A percentile compares a stretch with the other conserved stretches of the same genome.
Evolutionary conservation across 2,329 filamentous ascomycete species (phyloP).

Genomic region (Trichoderma polysporum): DNA sequence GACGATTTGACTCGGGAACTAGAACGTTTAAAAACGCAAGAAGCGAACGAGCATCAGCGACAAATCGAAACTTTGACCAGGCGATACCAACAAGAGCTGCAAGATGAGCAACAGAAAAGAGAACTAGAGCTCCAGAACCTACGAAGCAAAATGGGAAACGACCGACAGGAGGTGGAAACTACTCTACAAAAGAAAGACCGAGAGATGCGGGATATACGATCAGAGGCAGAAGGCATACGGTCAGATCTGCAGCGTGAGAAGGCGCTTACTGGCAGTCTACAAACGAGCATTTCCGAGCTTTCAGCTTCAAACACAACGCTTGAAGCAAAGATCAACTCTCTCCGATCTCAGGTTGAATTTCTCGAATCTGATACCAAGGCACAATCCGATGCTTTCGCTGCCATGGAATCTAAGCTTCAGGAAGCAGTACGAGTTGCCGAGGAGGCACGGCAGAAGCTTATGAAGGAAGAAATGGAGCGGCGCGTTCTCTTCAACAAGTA

Average conservation of each 20-base stretch:
- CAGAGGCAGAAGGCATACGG: conserved; percentile 45
- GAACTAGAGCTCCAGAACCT: conserved; percentile 66
- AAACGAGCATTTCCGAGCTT: conserved; percentile 56
- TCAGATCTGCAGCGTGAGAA: conserved; percentile 62
- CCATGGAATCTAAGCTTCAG: conserved; percentile 76
- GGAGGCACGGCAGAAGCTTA: conserved; percentile 74
- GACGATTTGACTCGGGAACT: conserved; percentile 48
- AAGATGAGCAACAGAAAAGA: conserved; percentile 60
- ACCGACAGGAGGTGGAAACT: conserved; percentile 51
- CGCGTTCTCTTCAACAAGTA: conserved; percentile 96
- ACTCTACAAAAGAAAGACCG: conserved; percentile 53
- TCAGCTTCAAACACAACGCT: conserved; percentile 63
- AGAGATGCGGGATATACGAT: conserved; percentile 51
- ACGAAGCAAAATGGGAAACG: conserved; percentile 50
- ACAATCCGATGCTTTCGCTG: conserved; percentile 81
- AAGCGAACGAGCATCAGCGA: conserved; percentile 62
- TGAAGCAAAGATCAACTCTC: conserved; percentile 71
- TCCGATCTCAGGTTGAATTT: conserved; percentile 82
- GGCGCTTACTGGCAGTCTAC: conserved; percentile 54
- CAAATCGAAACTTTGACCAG: conserved; percentile 65
- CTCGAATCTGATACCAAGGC: conserved; percentile 87
- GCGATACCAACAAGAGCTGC: conserved; percentile 62
- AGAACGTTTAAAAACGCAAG: conserved; percentile 41
- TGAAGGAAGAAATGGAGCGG: conserved; percentile 86
- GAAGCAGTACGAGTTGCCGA: conserved; percentile 71